Evolutionary conservation across 441 rosid species (phyloP).

Genomic region (Pelargonium cotyledonis): DNA sequence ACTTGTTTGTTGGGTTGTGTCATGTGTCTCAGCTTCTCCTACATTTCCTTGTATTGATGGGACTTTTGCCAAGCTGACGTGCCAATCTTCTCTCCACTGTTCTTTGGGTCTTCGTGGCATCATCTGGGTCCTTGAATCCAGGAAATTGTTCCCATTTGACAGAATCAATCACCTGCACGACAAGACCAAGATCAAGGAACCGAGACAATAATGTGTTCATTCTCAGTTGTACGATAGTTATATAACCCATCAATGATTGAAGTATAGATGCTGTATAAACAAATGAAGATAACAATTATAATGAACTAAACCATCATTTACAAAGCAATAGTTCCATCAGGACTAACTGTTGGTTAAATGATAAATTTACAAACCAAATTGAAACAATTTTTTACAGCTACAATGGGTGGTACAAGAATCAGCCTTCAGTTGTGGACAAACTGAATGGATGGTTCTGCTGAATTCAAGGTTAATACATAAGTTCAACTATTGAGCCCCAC

Average conservation of each 20-base stretch:
- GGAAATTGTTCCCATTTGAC: conserved; percentile 1
- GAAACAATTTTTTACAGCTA: neutral
- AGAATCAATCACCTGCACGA: neutral
- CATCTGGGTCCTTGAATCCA: conserved; percentile 2
- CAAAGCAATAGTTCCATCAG: neutral
- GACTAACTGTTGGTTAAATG: neutral
- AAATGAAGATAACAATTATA: neutral
- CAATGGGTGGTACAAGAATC: neutral
- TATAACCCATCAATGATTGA: neutral
- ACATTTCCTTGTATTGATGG: conserved; percentile 16
- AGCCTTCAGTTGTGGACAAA: too few species aligned
- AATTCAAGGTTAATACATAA: neutral
- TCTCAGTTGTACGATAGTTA: neutral
- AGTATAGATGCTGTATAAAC: too few species aligned
- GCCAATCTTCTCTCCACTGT: conserved; percentile 20
- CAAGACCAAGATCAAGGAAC: neutral
- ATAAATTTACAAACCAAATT: conserved; percentile 3
- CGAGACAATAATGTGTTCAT: neutral
- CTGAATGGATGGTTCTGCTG: neutral
- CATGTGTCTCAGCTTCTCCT: conserved; percentile 21
- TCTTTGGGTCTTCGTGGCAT: conserved; percentile 12
- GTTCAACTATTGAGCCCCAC: neutral
- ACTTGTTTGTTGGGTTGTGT: neutral
- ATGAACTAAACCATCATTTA: conserved; percentile 2
- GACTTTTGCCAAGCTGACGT: conserved; percentile 19